A percentile compares a stretch with the other conserved stretches of the same genome.
phyloP scores from a whole-genome alignment of 768 basidiomycete genomes.

The Lactarius evosmus region DNA sequence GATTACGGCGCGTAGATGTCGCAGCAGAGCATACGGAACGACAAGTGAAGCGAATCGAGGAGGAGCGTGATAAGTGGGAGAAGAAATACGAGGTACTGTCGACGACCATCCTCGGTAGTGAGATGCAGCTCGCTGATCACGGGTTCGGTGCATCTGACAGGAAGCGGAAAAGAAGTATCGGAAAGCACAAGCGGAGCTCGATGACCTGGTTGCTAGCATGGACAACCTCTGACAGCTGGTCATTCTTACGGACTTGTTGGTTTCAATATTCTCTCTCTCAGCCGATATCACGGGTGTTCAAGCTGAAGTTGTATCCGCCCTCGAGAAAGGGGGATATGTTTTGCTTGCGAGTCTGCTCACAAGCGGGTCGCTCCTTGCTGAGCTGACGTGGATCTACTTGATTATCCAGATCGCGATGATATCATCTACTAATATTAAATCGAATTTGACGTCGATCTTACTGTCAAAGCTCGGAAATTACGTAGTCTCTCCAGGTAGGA shows the following conservation, averaged over 20 bases:
- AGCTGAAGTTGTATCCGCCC: too few relatives aligned
- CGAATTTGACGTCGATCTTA: not conserved
- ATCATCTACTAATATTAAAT: not conserved
- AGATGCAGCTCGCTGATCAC: not conserved
- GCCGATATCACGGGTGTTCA: not conserved
- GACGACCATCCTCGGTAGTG: not conserved
- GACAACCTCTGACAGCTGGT: conserved; percentile 19
- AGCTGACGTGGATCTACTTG: too few relatives aligned
- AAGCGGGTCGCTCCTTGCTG: too few relatives aligned
- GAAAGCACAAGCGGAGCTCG: conserved; percentile 20
- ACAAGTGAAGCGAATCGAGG: conserved; percentile 15
- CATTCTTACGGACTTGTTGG: not conserved
- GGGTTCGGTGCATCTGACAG: conserved; percentile 2
- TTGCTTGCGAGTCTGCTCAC: too few relatives aligned
- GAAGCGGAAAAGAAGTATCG: conserved; percentile 17
- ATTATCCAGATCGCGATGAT: too few relatives aligned
- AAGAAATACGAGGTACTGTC: conserved; percentile 20
- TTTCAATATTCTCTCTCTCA: not conserved
- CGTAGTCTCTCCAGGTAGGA: not conserved
- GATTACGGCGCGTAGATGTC: conserved; percentile 17
- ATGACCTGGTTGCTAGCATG: conserved; percentile 21
- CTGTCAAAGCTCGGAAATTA: not conserved
- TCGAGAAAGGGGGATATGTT: too few relatives aligned
- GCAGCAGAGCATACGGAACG: conserved; percentile 21
- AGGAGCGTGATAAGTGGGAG: conserved; percentile 20